Evolutionary conservation across 805 yeast species (phyloP), one percentile per base, ranked within the genome.

Genomic region (Hanseniaspora lachancei): DNA sequence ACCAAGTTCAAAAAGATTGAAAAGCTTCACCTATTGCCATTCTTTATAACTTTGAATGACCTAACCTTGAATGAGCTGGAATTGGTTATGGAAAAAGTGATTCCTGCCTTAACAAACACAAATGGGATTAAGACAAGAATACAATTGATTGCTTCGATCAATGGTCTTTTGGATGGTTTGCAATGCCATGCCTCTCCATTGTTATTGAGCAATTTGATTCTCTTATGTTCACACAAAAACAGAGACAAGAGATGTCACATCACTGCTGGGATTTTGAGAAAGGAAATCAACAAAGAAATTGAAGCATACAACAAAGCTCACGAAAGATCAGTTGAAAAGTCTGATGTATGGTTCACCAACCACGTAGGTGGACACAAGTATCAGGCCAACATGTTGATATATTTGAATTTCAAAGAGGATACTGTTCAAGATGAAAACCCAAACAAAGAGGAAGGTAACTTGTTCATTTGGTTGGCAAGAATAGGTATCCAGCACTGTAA

Each of bases 341-440:
- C 46, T 15, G 49, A 52, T 35, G 87, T 89, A 2, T 72, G 77
- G 1, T 89, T 67, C 62, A 77, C 85, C 34, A 89, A 86, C 63
- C 98, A 91, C 67, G 85, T 91, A 29, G 98, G 98, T 7, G 97
- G 97, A 5, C 98, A 91, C 70, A 93, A 93, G 68, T 93, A 74
- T 68, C 88, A 93, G 1, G 97, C 97, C 2, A 91, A 91, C 66
- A 85, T 87, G 3, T 75, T 88, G 52, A 78, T 91, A 16, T 89
- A 88, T 65, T 70, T 81, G 60, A 80, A 76, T 60, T 63, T 60
- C 3, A 58, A 67, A 3, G 58, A 58, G 21, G 70, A 40, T 16
- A 44, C 24, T 78, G 93, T 6, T 5, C 40, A 41, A 27, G 42
- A 29, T 16, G 40, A 47, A n/a, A 5, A 20, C 20, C 32, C 39